These are phyloP conservation scores for Termitomyces titanicus DNA, from an alignment of 768 basidiomycete species.

Conservation along the genomic window DNA sequence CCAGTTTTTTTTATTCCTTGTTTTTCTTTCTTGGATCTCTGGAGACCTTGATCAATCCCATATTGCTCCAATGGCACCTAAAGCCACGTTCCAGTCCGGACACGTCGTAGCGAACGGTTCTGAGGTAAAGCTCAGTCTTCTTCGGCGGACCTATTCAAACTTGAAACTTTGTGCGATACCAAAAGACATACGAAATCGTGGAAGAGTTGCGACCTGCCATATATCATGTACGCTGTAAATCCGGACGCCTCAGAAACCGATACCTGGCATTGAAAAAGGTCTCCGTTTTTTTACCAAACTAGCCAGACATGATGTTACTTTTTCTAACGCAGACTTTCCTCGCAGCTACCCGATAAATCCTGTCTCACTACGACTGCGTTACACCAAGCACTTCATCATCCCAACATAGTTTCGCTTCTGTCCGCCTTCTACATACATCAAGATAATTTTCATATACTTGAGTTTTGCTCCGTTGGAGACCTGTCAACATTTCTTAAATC, in stretches of 20 bases:
- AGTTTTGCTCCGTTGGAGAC: slow-evolving; percentile 40
- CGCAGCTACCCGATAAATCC: slow-evolving; percentile 7
- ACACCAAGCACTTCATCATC: slow-evolving; percentile 44
- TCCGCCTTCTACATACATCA: slow-evolving; percentile 31
- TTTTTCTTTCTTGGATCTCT: background rate
- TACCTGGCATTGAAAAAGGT: slow-evolving; percentile 43
- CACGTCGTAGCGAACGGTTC: slow-evolving; percentile 16
- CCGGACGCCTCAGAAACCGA: slow-evolving; percentile 41
- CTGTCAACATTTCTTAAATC: slow-evolving; percentile 28
- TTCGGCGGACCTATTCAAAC: background rate
- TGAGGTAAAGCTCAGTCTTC: slow-evolving; percentile 13
- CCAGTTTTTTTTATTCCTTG: background rate
- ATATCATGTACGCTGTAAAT: slow-evolving; percentile 39
- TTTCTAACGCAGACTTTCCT: background rate
- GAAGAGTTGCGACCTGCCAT: slow-evolving; percentile 33
- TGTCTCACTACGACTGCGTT: slow-evolving; percentile 19
- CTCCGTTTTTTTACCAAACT: slow-evolving; percentile 2
- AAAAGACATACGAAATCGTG: slow-evolving; percentile 31
- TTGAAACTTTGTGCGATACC: slow-evolving; percentile 19
- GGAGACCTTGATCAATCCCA: background rate
- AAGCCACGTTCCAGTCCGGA: background rate
- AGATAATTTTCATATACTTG: slow-evolving; percentile 36
- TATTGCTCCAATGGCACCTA: background rate
- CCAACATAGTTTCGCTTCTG: slow-evolving; percentile 44
- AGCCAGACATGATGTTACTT: no score